A percentile compares a stretch with the other conserved stretches of the same genome.
phyloP scores from a whole-genome alignment of 2,329 filamentous ascomycete species.

The Thelonectria blattea region DNA sequence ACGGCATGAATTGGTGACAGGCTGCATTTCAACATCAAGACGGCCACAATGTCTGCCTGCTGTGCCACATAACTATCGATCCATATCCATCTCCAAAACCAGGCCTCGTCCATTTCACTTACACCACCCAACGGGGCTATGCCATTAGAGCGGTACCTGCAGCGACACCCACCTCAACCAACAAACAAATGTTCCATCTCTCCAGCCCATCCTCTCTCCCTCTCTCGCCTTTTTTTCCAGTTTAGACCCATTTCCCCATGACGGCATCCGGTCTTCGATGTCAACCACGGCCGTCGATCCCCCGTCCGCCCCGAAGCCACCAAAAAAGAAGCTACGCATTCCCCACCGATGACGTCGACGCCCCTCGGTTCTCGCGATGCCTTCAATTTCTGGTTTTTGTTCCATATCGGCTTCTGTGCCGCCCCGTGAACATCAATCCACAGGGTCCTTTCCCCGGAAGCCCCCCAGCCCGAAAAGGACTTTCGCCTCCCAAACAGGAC shows the following conservation, averaged over 20 bases:
- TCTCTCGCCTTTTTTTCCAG: too few species aligned
- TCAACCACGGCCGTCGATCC: background rate
- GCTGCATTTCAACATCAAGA: too few species aligned
- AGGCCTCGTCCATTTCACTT: conserved; percentile 18
- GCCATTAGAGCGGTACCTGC: conserved; percentile 9
- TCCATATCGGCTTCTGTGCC: background rate
- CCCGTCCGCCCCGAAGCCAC: background rate
- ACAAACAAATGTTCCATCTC: too few species aligned
- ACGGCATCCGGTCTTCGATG: background rate
- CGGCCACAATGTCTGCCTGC: background rate
- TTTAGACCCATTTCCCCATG: background rate
- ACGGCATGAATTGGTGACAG: too few species aligned
- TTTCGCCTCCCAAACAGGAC: too few species aligned
- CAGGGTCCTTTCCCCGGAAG: background rate
- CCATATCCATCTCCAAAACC: background rate
- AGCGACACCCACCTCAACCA: background rate
- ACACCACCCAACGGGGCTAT: conserved; percentile 26
- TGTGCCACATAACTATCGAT: background rate
- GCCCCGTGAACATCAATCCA: background rate
- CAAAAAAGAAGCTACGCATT: background rate
- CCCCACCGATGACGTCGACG: conserved; percentile 19
- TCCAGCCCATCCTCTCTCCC: too few species aligned
- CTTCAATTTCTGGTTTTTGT: conserved; percentile 12
- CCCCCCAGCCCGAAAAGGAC: too few species aligned
- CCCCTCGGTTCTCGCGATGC: conserved; percentile 17